phyloP scores from a whole-genome alignment of 2,329 filamentous ascomycete genomes.

The Fusarium chlamydosporum region DNA sequence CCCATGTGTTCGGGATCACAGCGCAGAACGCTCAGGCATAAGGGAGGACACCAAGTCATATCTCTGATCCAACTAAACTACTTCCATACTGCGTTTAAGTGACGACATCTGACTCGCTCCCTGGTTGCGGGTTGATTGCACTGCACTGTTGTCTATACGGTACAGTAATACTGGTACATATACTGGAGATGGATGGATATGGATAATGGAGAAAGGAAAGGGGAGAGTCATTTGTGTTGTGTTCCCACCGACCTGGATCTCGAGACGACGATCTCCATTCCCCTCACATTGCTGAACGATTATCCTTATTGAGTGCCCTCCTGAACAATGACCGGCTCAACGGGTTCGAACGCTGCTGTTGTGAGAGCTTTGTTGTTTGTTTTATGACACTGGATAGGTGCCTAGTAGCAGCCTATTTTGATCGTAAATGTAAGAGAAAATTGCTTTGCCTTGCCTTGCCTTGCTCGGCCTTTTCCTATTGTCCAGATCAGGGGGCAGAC shows the following conservation, averaged over 20 bases:
- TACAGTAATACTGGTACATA: too few species aligned
- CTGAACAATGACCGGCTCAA: background rate
- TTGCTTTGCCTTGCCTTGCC: background rate
- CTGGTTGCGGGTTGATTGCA: background rate
- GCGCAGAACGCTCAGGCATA: constrained; percentile 33
- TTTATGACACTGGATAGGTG: background rate
- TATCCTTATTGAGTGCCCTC: background rate
- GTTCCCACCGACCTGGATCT: background rate
- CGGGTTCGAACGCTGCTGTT: background rate
- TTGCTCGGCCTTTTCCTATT: background rate
- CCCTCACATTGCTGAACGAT: background rate
- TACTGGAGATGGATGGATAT: background rate
- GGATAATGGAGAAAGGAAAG: background rate
- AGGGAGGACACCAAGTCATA: constrained; percentile 16
- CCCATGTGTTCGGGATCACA: constrained; percentile 35
- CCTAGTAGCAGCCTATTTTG: background rate
- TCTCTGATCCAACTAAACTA: constrained; percentile 8
- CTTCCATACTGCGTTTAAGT: constrained; percentile 1
- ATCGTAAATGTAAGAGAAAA: background rate
- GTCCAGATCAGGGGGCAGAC: constrained; percentile 22
- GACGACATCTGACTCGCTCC: constrained; percentile 35
- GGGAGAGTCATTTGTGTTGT: background rate
- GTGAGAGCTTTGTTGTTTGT: background rate
- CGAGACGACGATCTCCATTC: background rate
- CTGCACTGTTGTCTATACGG: background rate